Evolutionary conservation across 768 basidiomycete species (phyloP), one percentile per base, ranked within the genome.

Genomic region (Mrakia frigida): DNA sequence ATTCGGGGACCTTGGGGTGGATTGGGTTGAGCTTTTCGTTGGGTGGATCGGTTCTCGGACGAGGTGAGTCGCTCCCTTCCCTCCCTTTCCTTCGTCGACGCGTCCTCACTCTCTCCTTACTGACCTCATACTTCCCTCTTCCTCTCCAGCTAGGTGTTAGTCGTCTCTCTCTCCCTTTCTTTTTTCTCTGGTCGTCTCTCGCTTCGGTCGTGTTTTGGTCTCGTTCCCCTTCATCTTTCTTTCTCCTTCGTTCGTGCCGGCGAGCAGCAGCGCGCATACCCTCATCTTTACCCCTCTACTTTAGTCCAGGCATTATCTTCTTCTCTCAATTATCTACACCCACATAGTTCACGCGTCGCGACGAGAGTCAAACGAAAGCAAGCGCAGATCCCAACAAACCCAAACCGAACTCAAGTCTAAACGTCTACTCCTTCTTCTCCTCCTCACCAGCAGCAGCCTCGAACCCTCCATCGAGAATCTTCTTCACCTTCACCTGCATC

Each of bases 1-100:
- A 94, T 98, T 86, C 89, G 96, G 69, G 96, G 96, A 4, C 90
- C 90, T 16, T 77, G 76, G 76, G 72, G 65, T 56, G 72, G 71
- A n/a, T 46, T 73, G 6, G 63, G 71, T 52, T 77, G 33, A 50
- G n/a, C 31, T 65, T 50, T 50, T 18, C 2, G 14, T 50, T 50
- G 46, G n/a, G n/a, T n/a, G n/a, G n/a, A n/a, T n/a, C n/a, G n/a
- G n/a, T n/a, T n/a, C n/a, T n/a, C n/a, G n/a, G 46, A 50, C 18
- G 46, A 50, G 46, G 46, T 21, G 46, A 50, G 46, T 43, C 43
- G 1, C 13, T 21, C 46, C 4, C 6, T 46, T 46, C 43, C 14
- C 43, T 46, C 43, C 43, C 7, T n/a, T 46, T 14, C 46, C 46
- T 50, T 41, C 39, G n/a, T n/a, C 11, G 39, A 11, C 39, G 39